These are phyloP conservation scores for Kernera saxatilis DNA, from an alignment of 345 rosid genomes.

Conservation along the genomic window DNA sequence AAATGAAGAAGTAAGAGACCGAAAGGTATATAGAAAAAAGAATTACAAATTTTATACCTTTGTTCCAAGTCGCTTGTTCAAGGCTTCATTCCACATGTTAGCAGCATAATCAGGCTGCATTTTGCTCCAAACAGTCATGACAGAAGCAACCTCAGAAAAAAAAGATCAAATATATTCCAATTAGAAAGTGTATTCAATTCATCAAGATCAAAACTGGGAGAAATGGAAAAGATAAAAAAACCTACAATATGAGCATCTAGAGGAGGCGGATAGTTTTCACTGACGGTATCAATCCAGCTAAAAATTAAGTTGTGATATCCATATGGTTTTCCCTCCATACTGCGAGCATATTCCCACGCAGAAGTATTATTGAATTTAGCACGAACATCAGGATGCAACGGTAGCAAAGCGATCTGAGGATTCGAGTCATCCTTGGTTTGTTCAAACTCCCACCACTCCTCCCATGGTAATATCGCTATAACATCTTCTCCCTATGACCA, in stretches of 20 bases:
- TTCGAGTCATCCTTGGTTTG: conserved; percentile 75
- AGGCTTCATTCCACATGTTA: conserved; percentile 92
- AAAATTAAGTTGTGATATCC: conserved; percentile 97
- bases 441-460: conserved; percentile 99
- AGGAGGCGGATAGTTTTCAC: conserved; percentile 92
- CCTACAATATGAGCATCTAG: conserved; percentile 89
- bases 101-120: conserved; percentile 92
- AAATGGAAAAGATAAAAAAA: neutral
- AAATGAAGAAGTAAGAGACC: neutral
- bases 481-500: conserved; percentile 76
- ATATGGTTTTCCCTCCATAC: conserved; percentile 84
- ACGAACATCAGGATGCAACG: conserved; percentile 77
- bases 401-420: conserved; percentile 91
- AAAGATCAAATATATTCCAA: neutral
- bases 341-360: conserved; percentile 90
- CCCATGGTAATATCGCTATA: conserved; percentile 80
- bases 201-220: neutral
- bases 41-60: conserved; percentile 41
- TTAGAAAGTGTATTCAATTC: neutral
- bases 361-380: conserved; percentile 82
- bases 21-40: conserved; percentile 25
- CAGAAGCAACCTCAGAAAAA: conserved; percentile 68
- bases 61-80: conserved; percentile 92
- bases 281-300: conserved; percentile 91
- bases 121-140: conserved; percentile 88